These are phyloP conservation scores for Lojkania enalia DNA, from an alignment of 2,329 filamentous ascomycete genomes.

Conservation along the genomic window DNA sequence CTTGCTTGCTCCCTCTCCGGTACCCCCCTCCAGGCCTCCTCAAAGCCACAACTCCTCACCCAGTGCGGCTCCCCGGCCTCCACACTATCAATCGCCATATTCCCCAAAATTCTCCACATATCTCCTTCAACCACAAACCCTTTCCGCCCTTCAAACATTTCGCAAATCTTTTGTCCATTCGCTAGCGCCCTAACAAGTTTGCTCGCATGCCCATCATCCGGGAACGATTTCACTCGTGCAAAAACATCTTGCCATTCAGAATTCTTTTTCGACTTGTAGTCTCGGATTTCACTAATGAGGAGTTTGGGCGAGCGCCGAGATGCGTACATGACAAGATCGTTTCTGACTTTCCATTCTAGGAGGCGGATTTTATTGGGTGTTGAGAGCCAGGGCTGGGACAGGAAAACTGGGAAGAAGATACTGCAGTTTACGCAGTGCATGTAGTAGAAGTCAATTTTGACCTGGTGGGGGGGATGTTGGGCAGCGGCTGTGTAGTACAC, in stretches of 20 bases:
- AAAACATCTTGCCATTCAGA: slow-evolving; percentile 50
- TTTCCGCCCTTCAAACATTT: slow-evolving; percentile 50
- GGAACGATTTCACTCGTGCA: slow-evolving; percentile 49
- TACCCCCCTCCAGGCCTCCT: slow-evolving; percentile 64
- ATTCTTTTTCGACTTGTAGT: slow-evolving; percentile 59
- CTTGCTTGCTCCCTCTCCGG: slow-evolving; percentile 29
- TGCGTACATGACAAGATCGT: slow-evolving; percentile 74
- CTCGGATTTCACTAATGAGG: slow-evolving; percentile 59
- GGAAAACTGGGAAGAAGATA: slow-evolving; percentile 72
- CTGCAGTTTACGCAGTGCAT: slow-evolving; percentile 78
- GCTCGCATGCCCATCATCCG: slow-evolving; percentile 80
- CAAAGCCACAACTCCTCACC: slow-evolving; percentile 65
- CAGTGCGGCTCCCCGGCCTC: slow-evolving; percentile 59
- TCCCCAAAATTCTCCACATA: slow-evolving; percentile 63
- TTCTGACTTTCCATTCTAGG: slow-evolving; percentile 79
- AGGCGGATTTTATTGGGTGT: slow-evolving; percentile 66
- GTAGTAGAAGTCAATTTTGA: slow-evolving; percentile 79
- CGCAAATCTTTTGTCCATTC: slow-evolving; percentile 61
- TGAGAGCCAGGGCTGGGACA: slow-evolving; percentile 64
- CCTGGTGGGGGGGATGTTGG: slow-evolving; percentile 57
- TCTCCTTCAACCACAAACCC: slow-evolving; percentile 56
- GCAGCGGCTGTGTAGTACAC: slow-evolving; percentile 64
- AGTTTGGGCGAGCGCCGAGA: slow-evolving; percentile 67
- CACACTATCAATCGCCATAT: slow-evolving; percentile 66
- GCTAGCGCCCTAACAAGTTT: slow-evolving; percentile 75